Evolutionary conservation across 2,329 filamentous ascomycete species (phyloP).

Genomic region (Camptophora hylomeconis): DNA sequence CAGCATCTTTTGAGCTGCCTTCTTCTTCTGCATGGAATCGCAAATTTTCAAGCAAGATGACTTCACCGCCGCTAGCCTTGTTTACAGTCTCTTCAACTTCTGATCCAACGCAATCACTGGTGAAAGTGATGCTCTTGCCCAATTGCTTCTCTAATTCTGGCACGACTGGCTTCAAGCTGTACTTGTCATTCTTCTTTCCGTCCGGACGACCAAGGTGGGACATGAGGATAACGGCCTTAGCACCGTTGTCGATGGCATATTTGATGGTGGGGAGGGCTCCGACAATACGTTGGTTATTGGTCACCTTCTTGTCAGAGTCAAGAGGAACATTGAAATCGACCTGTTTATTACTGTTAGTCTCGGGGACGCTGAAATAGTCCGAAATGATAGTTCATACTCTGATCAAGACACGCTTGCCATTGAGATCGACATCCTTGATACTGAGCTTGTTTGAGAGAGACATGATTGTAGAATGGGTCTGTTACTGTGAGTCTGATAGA

Average conservation of each 20-base stretch:
- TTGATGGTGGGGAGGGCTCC: constrained; percentile 93
- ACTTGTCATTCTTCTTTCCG: constrained; percentile 80
- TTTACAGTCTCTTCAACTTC: constrained; percentile 84
- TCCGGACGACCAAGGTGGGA: constrained; percentile 95
- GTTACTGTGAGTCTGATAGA: neutral
- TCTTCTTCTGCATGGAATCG: constrained; percentile 98
- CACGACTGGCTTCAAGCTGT: constrained; percentile 85
- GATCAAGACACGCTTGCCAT: constrained; percentile 96
- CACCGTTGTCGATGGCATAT: constrained; percentile 77
- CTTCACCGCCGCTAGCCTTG: constrained; percentile 64
- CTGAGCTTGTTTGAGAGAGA: constrained; percentile 98
- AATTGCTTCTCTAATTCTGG: constrained; percentile 85
- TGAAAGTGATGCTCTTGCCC: constrained; percentile 71
- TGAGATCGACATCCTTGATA: constrained; percentile 91
- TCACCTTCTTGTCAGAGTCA: constrained; percentile 82
- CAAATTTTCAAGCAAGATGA: constrained; percentile 92
- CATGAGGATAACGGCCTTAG: constrained; percentile 92
- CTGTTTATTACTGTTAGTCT: constrained; percentile 34
- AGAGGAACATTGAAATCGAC: constrained; percentile 99
- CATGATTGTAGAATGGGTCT: constrained; percentile 42
- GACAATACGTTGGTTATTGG: constrained; percentile 96
- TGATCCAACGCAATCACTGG: constrained; percentile 77
- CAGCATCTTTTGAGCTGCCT: constrained; percentile 83
- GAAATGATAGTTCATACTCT: constrained; percentile 66
- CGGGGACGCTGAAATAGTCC: too few species aligned